Percentiles rank a stretch among this genome's conserved stretches.
Evolutionary conservation across 192 early-diverging fungal species (phyloP).

Genomic region (Entomortierella parvispora): DNA sequence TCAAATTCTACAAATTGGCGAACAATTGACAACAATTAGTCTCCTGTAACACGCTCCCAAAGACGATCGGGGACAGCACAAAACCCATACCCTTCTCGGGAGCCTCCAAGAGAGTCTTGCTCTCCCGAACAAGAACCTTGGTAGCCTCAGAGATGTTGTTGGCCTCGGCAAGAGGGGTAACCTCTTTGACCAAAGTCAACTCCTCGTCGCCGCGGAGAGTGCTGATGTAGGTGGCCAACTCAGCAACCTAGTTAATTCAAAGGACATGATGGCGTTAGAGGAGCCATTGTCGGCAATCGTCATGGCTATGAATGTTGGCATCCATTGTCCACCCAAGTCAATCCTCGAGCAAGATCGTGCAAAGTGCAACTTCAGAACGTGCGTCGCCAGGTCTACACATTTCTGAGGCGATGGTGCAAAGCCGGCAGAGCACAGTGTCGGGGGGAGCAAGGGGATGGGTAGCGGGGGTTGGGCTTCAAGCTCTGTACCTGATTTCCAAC

Average conservation of each 20-base stretch:
- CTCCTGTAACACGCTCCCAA: too few relatives aligned
- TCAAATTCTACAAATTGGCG: slow-evolving; percentile 62
- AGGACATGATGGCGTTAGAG: too few relatives aligned
- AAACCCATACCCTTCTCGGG: slow-evolving; percentile 74
- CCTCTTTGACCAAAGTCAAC: slow-evolving; percentile 58
- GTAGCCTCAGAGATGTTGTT: slow-evolving; percentile 70
- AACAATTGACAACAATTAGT: not conserved
- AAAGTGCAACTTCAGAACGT: not conserved
- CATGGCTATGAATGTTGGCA: not conserved
- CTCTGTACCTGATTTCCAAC: slow-evolving; percentile 47
- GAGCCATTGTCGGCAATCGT: not conserved
- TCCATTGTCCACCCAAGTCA: too few relatives aligned
- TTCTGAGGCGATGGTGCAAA: too few relatives aligned
- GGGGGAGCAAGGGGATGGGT: too few relatives aligned
- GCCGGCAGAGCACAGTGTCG: too few relatives aligned
- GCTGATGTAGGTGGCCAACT: slow-evolving; percentile 78
- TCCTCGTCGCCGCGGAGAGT: slow-evolving; percentile 62
- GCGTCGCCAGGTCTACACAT: too few relatives aligned
- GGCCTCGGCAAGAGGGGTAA: slow-evolving; percentile 62
- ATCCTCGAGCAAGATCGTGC: not conserved
- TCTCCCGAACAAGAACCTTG: slow-evolving; percentile 64
- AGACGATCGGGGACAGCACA: too few relatives aligned
- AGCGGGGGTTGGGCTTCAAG: too few relatives aligned
- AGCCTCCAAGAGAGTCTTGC: slow-evolving; percentile 62
- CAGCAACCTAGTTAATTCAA: slow-evolving; percentile 71